These are phyloP conservation scores for Peronospora belbahrii DNA, from an alignment of 352 stramenopile genomes.

Conservation along the genomic window DNA sequence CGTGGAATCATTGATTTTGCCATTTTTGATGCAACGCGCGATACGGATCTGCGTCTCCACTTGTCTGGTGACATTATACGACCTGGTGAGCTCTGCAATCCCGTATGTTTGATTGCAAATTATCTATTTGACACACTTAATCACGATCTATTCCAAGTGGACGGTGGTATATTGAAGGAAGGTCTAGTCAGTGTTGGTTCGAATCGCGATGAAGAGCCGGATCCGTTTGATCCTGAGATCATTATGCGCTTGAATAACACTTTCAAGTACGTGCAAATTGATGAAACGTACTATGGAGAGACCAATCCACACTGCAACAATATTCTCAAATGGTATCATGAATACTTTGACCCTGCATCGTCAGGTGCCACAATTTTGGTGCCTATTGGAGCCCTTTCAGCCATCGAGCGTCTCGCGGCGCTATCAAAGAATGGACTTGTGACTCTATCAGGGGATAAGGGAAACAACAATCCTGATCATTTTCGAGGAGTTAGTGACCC, in stretches of 20 bases:
- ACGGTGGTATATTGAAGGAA: slow-evolving; percentile 81
- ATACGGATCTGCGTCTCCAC: slow-evolving; percentile 71
- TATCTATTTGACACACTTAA: slow-evolving; percentile 94
- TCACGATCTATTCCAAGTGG: slow-evolving; percentile 87
- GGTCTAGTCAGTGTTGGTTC: slow-evolving; percentile 86
- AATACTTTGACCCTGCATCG: slow-evolving; percentile 61
- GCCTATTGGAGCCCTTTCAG: slow-evolving; percentile 83
- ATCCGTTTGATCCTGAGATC: slow-evolving; percentile 89
- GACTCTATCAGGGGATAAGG: slow-evolving; percentile 91
- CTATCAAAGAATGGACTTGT: slow-evolving; percentile 55
- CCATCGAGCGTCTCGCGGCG: slow-evolving; percentile 63
- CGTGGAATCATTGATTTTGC: slow-evolving; percentile 87
- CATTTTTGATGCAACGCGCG: slow-evolving; percentile 90
- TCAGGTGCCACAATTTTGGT: slow-evolving; percentile 82
- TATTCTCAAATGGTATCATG: slow-evolving; percentile 89
- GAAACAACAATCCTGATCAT: slow-evolving; percentile 90
- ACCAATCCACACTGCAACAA: slow-evolving; percentile 72
- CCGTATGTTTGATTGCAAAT: slow-evolving; percentile 89
- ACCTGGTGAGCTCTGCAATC: slow-evolving; percentile 63
- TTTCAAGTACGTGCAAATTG: slow-evolving; percentile 82
- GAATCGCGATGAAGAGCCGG: slow-evolving; percentile 48
- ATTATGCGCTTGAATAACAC: slow-evolving; percentile 88
- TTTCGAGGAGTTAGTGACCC: slow-evolving; percentile 88
- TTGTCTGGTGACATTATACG: slow-evolving; percentile 46
- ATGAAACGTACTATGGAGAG: slow-evolving; percentile 77